These are phyloP conservation scores for Dipteronia sinensis DNA, from an alignment of 345 rosid genomes.

Conservation along the genomic window DNA sequence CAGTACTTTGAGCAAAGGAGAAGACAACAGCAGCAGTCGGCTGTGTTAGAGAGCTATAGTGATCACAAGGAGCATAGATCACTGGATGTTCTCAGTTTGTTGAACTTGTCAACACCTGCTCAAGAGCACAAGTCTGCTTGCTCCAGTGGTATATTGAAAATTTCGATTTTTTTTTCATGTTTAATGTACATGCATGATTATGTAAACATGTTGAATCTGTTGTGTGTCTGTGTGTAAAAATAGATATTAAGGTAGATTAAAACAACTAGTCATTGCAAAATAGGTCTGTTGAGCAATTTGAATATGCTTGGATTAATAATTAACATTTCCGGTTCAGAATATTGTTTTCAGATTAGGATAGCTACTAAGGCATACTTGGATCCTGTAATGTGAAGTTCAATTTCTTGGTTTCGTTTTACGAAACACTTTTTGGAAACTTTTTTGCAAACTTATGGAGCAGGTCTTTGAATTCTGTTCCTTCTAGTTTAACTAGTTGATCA, in stretches of 20 bases:
- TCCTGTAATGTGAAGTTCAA: not conserved
- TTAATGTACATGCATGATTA: not conserved
- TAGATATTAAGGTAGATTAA: not conserved
- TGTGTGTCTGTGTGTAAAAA: not conserved
- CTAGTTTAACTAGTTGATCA: not conserved
- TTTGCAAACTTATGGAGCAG: no score
- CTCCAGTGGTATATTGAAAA: conserved; percentile 34
- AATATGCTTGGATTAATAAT: not conserved
- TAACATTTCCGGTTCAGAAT: no score
- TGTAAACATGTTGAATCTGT: not conserved
- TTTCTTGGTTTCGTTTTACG: not conserved
- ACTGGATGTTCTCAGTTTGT: conserved; percentile 69
- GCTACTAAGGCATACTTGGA: no score
- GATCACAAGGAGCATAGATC: conserved; percentile 57
- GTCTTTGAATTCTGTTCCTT: not conserved
- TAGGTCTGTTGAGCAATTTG: not conserved
- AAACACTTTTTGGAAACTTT: not conserved
- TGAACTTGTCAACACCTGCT: conserved; percentile 47
- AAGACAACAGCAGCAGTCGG: conserved; percentile 45
- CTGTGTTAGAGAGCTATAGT: conserved; percentile 37
- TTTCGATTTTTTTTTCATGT: not conserved
- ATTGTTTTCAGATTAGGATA: no score
- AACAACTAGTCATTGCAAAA: not conserved
- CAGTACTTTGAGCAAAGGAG: conserved; percentile 90
- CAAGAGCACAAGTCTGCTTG: conserved; percentile 36